Evolutionary conservation across 768 basidiomycete species (phyloP).

Genomic region (Lactifluus hygrophoroides): DNA sequence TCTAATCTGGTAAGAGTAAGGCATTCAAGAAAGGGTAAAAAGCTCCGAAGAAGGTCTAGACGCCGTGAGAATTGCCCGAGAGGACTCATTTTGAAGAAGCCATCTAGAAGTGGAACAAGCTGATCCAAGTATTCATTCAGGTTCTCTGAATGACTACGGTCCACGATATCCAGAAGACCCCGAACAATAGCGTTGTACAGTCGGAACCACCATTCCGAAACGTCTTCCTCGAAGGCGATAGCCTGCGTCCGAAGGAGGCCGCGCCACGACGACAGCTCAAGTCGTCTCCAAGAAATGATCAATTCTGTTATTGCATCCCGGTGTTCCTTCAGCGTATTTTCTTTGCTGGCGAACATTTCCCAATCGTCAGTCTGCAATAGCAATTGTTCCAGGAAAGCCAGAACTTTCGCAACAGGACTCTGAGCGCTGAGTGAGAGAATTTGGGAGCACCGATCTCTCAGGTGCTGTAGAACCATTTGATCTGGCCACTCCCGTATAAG

Average conservation of each 20-base stretch:
- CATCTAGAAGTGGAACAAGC: conserved; percentile 70
- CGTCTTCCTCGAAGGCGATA: conserved; percentile 33
- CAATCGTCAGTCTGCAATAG: conserved; percentile 87
- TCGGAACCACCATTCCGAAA: conserved; percentile 83
- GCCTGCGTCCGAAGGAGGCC: conserved; percentile 66
- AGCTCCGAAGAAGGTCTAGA: conserved; percentile 59
- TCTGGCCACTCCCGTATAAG: conserved; percentile 88
- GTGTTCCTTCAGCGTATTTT: conserved; percentile 65
- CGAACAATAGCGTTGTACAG: conserved; percentile 73
- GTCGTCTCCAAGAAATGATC: conserved; percentile 83
- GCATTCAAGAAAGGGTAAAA: conserved; percentile 41
- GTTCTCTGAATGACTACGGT: conserved; percentile 30
- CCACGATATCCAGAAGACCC: conserved; percentile 44
- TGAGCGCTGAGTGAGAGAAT: conserved; percentile 53
- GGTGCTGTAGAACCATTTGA: conserved; percentile 91
- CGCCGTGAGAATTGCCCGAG: conserved; percentile 75
- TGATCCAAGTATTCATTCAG: conserved; percentile 48
- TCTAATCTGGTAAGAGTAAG: conserved; percentile 30
- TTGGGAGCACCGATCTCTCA: conserved; percentile 59
- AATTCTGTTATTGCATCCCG: conserved; percentile 58
- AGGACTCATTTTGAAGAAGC: conserved; percentile 67
- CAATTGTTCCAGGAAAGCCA: conserved; percentile 79
- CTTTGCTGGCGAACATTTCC: conserved; percentile 93
- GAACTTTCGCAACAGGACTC: conserved; percentile 72
- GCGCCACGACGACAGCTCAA: conserved; percentile 87